Base-by-base conservation (phyloP, 495 filamentous ascomycete species). In the Umbilicaria muhlenbergii region DNA sequence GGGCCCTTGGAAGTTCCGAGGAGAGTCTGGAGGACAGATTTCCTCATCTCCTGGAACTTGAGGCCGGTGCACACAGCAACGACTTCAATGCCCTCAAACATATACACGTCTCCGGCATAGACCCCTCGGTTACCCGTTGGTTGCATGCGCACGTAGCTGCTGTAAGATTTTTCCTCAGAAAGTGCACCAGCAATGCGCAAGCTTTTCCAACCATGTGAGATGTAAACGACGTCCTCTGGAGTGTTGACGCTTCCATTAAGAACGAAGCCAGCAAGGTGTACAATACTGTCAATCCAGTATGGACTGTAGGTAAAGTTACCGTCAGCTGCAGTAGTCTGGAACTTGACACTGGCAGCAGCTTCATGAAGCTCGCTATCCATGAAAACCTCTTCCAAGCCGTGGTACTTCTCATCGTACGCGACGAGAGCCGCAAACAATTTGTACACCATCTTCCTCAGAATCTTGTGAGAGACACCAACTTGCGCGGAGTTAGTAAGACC, bases 121-220 rank as follows among this genome's bases (percentile, higher is more conserved):
- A 74, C 63, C 45, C 66, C 67, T 35, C 61, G 61, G 24, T 63
- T 62, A 54, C 62, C 62, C 11, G 49, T 38, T n/a, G 57, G 56
- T 42, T 64, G 63, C 78, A 81, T 81, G 45, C 68, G 66, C 41
- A 79, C 70, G 56, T 81, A 79, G 32, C 66, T 71, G 43, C 64
- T 61, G 47, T 81, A 83, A 11, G 64, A 65, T 58, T 76, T 80
- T 15, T 59, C 58, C 0, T 61, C 56, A 17, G 58, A 52, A 1
- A 81, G 60, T 4, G 64, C 59, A 41, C 73, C 70, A 28, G 70
- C 68, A 42, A 83, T 68, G n/a, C 70, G 63, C 55, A 81, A 62
- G 5, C 67, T 71, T 42, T 75, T 68, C 71, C 78, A 82, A 13
- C 77, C 75, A 54, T 81, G 77, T 11, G 70, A 75, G 43, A 82